Evolutionary conservation across 352 stramenopile species (phyloP), one percentile per base, ranked within the genome.

Genomic region (Blastocystis hominis): DNA sequence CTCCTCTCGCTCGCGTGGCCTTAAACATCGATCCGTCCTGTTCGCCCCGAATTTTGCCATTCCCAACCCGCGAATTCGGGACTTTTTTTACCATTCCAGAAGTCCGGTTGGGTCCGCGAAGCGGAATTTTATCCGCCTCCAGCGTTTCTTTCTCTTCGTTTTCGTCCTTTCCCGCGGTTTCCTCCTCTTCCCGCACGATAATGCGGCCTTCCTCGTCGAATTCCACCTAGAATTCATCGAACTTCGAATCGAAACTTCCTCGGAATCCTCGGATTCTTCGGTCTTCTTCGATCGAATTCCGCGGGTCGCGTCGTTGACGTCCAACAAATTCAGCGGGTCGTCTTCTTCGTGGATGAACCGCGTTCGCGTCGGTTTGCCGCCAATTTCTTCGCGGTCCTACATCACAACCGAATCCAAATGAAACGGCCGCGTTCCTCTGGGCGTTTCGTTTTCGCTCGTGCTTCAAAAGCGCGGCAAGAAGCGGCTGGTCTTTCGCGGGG

Each of bases 321-420:
- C 62, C 68, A 78, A 38, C 42, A 78, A 56, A 78, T 78, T 46
- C 17, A 78, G 15, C n/a, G 68, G 46, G 2, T 78, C 68, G 34
- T 78, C 68, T 53, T 46, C 68, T 5, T 78, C 68, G 53, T 36
- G 68, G 47, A 78, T 78, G 24, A 36, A 78, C 13, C 68, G 68
- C 46, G 40, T 59, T 53, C 62, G 38, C 47, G 68, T 24, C 9
- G 7, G n/a, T n/a, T 7, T 59, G 1, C 4, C 34, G 5, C 13
- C 42, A 17, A 30, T 30, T 24, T 44, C 34, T 4, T 78, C 68
- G 10, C 62, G 20, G 6, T 78, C 46, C 68, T 78, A 56, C 53
- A 30, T n/a, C 42, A 38, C 62, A 10, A 78, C 38, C 17, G 2
- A 0, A 17, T 2, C 3, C 15, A 20, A 0, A 20, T 20, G 3